Evolutionary conservation across 1,284 basidiomycete species (phyloP).

Genomic region (Pulveroboletus sp.): DNA sequence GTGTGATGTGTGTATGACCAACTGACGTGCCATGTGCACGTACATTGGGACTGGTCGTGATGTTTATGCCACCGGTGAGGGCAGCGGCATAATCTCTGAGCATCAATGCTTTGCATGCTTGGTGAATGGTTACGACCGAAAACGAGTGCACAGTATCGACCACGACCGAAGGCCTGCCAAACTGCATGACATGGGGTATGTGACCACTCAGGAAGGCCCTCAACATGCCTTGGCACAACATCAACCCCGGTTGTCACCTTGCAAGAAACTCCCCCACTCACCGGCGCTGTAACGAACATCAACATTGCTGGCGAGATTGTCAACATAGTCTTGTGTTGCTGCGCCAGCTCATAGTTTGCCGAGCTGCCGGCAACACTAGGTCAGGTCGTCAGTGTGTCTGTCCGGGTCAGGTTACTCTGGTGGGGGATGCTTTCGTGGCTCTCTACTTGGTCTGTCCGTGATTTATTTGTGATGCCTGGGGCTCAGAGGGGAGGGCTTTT

Average conservation of each 20-base stretch:
- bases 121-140: slow-evolving; percentile 62
- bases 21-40: slow-evolving; percentile 21
- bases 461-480: no score
- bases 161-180: slow-evolving; percentile 66
- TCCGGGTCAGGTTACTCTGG: no score
- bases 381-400: no score
- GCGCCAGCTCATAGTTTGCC: no score
- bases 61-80: slow-evolving; percentile 70
- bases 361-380: no score
- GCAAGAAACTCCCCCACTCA: no score
- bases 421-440: no score
- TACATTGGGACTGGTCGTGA: slow-evolving; percentile 69
- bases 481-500: no score
- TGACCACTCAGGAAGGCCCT: slow-evolving; percentile 67
- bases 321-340: no score
- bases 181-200: slow-evolving; percentile 62
- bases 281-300: slow-evolving; percentile 72
- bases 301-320: slow-evolving; percentile 57
- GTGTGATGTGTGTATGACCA: slow-evolving; percentile 1
- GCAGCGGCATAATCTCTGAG: slow-evolving; percentile 63
- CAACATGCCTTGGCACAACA: slow-evolving; percentile 49
- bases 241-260: no score
- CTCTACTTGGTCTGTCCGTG: no score
- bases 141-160: slow-evolving; percentile 74
- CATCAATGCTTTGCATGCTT: slow-evolving; percentile 60